Conservation (phyloP, 225 moss, liverwort and hornwort genomes). For the Physcomitrium patens region DNA sequence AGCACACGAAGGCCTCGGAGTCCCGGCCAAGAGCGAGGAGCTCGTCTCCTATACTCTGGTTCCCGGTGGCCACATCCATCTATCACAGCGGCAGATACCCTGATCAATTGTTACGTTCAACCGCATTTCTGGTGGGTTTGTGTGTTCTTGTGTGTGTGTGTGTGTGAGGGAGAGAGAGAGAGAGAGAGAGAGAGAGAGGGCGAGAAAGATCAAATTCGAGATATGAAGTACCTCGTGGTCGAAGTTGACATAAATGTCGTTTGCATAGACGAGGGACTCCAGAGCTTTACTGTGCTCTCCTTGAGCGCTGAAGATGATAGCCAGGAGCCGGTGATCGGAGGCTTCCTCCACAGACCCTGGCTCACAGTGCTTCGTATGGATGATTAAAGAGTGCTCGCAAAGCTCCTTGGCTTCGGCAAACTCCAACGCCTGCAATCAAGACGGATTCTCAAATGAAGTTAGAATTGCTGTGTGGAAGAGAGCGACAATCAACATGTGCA, state of each 20-base stretch:
- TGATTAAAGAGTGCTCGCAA: slow-evolving; percentile 71
- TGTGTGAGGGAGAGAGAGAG: too few relatives aligned
- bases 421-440: slow-evolving; percentile 73
- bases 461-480: background rate
- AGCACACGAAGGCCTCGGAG: slow-evolving; percentile 72
- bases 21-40: slow-evolving; percentile 83
- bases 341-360: slow-evolving; percentile 84
- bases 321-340: slow-evolving; percentile 79
- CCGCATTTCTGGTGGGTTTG: too few relatives aligned
- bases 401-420: slow-evolving; percentile 80
- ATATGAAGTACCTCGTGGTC: slow-evolving; percentile 44
- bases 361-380: slow-evolving; percentile 66
- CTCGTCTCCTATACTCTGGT: slow-evolving; percentile 80
- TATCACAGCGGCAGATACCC: slow-evolving; percentile 21
- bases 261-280: slow-evolving; percentile 73
- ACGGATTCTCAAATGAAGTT: background rate
- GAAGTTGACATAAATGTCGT: slow-evolving; percentile 53
- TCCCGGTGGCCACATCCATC: slow-evolving; percentile 86
- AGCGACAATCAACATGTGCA: background rate
- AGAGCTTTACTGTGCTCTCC: slow-evolving; percentile 75
- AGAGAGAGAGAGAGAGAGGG: too few relatives aligned
- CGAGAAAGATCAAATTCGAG: too few relatives aligned
- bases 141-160: too few relatives aligned
- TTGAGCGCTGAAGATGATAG: slow-evolving; percentile 83
- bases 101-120: too few relatives aligned